Evolutionary conservation across 2,329 filamentous ascomycete genomes (phyloP).

Genomic region (Ceratocystis cubensis): DNA sequence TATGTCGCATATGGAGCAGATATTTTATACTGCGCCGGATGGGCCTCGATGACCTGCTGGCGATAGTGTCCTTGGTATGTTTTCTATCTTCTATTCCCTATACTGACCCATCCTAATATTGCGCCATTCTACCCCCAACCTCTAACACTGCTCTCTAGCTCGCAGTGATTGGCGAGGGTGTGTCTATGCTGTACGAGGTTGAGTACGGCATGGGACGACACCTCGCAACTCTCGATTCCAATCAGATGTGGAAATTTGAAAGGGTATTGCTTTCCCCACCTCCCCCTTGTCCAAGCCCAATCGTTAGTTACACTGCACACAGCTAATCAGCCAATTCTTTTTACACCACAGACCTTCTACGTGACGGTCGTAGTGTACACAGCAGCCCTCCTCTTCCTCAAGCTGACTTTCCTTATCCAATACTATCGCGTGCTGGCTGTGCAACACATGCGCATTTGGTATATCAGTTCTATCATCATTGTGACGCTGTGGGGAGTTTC

Average conservation of each 20-base stretch:
- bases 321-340: neutral
- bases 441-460: slow-evolving; percentile 24
- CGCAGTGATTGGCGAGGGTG: slow-evolving; percentile 2
- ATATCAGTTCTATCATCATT: slow-evolving; percentile 25
- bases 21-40: slow-evolving; percentile 24
- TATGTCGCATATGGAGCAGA: slow-evolving; percentile 24
- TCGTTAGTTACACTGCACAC: neutral
- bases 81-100: neutral
- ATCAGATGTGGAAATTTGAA: slow-evolving; percentile 18
- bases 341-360: slow-evolving; percentile 25
- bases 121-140: neutral
- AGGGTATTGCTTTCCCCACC: slow-evolving; percentile 9
- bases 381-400: slow-evolving; percentile 26
- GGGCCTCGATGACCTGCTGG: slow-evolving; percentile 25
- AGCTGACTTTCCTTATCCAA: slow-evolving; percentile 30
- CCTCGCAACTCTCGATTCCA: neutral
- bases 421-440: slow-evolving; percentile 30
- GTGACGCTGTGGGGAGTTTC: slow-evolving; percentile 26
- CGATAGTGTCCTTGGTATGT: slow-evolving; percentile 25
- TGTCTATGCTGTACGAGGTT: slow-evolving; percentile 17
- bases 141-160: slow-evolving; percentile 14
- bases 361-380: slow-evolving; percentile 28
- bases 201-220: slow-evolving; percentile 23
- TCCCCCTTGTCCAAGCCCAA: neutral
- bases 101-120: neutral